Percentiles rank a stretch among this genome's conserved stretches.
phyloP scores from a whole-genome alignment of 768 basidiomycete genomes.

The Leccinum arenicola region DNA sequence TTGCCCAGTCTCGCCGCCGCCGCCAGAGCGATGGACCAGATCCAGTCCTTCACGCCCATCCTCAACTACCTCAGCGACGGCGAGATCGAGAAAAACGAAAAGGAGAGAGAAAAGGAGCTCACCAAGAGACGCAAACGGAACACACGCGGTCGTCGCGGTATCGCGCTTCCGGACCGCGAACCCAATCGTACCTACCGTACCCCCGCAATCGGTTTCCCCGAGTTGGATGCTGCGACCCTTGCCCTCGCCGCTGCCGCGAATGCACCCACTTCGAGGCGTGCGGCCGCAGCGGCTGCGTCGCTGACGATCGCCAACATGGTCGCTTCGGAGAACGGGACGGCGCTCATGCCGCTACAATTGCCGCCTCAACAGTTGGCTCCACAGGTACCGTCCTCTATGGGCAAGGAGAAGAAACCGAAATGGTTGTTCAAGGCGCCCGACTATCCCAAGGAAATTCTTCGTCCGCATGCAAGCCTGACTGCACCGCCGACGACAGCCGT shows the following conservation, averaged over 20 bases:
- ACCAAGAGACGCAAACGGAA: constrained; percentile 82
- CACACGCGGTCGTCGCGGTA: constrained; percentile 75
- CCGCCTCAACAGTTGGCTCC: constrained; percentile 40
- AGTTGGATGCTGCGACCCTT: constrained; percentile 66
- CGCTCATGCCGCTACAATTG: constrained; percentile 41
- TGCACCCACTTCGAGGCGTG: constrained; percentile 71
- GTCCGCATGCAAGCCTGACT: constrained; percentile 55
- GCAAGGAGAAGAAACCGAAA: constrained; percentile 68
- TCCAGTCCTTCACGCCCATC: constrained; percentile 79
- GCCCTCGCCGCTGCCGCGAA: constrained; percentile 62
- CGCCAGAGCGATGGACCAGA: constrained; percentile 73
- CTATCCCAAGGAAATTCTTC: constrained; percentile 51
- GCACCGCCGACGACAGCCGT: constrained; percentile 72
- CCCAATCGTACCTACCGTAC: constrained; percentile 90
- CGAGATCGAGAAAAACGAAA: constrained; percentile 86
- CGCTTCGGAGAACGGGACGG: constrained; percentile 82
- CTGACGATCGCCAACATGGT: constrained; percentile 90
- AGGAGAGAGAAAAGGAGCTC: constrained; percentile 91
- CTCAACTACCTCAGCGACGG: constrained; percentile 86
- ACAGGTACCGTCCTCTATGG: constrained; percentile 35
- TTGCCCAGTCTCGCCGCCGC: constrained; percentile 74
- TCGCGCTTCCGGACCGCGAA: constrained; percentile 89
- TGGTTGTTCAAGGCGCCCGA: constrained; percentile 73
- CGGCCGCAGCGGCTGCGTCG: constrained; percentile 82
- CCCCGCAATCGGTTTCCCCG: constrained; percentile 81